phyloP scores from a whole-genome alignment of 345 rosid genomes.

The Camelina neglecta region DNA sequence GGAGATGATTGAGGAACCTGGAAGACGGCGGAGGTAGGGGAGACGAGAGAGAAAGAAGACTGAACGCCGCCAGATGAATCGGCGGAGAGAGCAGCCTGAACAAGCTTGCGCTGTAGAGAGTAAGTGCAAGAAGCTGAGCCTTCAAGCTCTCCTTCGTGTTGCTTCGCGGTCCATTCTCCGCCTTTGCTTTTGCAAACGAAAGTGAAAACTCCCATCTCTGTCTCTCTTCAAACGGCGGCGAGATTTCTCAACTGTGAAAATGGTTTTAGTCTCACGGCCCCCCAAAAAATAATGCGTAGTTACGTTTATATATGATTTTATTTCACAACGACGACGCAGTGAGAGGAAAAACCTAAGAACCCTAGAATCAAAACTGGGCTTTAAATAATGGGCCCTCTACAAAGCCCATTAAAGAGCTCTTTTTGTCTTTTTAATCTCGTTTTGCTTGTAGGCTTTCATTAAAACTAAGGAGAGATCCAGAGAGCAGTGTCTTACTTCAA shows the following conservation, averaged over 20 bases:
- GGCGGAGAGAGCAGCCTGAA: conserved; percentile 59
- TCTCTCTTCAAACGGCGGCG: conserved; percentile 32
- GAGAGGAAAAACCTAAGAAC: conserved; percentile 5
- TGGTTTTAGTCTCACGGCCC: not conserved
- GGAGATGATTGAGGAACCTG: conserved; percentile 51
- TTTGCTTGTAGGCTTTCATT: too few species aligned
- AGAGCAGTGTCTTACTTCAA: too few species aligned
- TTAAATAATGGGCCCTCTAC: not conserved
- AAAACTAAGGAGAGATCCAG: too few species aligned
- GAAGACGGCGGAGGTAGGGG: conserved; percentile 78
- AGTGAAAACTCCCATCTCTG: conserved; percentile 70
- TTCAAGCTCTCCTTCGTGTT: conserved; percentile 76
- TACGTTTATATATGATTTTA: conserved; percentile 19
- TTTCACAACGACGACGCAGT: conserved; percentile 4
- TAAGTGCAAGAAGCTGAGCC: conserved; percentile 64
- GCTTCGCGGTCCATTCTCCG: conserved; percentile 75
- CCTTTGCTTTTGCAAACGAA: conserved; percentile 70
- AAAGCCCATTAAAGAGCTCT: conserved; percentile 1
- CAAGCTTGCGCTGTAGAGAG: conserved; percentile 81
- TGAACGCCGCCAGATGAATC: conserved; percentile 81
- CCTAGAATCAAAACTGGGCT: not conserved
- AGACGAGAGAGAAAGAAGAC: conserved; percentile 74
- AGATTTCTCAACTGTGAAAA: conserved; percentile 19
- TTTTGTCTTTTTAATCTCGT: too few species aligned
- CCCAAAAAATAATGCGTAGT: not conserved